Percentiles rank a stretch among this genome's conserved stretches.
These are phyloP conservation scores for Oxyria digyna DNA, from an alignment of 148 eudicot genomes.

Conservation along the genomic window DNA sequence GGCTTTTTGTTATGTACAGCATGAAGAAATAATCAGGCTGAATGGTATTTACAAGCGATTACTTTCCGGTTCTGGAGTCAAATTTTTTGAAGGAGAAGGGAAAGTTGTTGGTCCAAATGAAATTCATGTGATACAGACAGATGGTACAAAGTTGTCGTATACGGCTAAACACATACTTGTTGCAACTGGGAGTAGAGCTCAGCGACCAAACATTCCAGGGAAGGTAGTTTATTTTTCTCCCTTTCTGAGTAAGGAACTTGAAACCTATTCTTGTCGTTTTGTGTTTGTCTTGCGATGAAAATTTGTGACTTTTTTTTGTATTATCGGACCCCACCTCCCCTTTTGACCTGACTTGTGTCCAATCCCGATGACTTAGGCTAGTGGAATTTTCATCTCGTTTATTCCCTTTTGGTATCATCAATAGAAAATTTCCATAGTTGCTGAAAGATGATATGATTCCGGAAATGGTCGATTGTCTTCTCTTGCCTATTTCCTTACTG, in stretches of 20 bases:
- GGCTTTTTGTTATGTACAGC: slow-evolving; percentile 25
- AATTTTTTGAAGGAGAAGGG: slow-evolving; percentile 95
- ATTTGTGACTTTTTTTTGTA: too few species aligned
- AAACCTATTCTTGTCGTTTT: background rate
- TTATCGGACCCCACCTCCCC: too few species aligned
- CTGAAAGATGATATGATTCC: background rate
- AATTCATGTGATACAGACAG: slow-evolving; percentile 78
- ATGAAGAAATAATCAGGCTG: slow-evolving; percentile 75
- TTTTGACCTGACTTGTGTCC: too few species aligned
- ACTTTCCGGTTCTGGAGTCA: slow-evolving; percentile 81
- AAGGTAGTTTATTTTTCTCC: slow-evolving; percentile 27
- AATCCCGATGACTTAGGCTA: too few species aligned
- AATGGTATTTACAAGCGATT: slow-evolving; percentile 77
- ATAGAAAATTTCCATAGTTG: background rate
- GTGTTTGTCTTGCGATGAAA: background rate
- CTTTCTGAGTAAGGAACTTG: background rate
- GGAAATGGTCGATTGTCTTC: background rate
- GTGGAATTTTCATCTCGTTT: background rate
- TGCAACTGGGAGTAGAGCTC: slow-evolving; percentile 93
- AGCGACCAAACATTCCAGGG: slow-evolving; percentile 68
- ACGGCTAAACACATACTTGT: slow-evolving; percentile 87
- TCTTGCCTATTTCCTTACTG: background rate
- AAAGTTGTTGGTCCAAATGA: slow-evolving; percentile 80
- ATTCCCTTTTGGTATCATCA: background rate
- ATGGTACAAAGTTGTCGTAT: slow-evolving; percentile 79